Evolutionary conservation across 2,329 filamentous ascomycete genomes (phyloP).

Genomic region (Penicillium sp.): DNA sequence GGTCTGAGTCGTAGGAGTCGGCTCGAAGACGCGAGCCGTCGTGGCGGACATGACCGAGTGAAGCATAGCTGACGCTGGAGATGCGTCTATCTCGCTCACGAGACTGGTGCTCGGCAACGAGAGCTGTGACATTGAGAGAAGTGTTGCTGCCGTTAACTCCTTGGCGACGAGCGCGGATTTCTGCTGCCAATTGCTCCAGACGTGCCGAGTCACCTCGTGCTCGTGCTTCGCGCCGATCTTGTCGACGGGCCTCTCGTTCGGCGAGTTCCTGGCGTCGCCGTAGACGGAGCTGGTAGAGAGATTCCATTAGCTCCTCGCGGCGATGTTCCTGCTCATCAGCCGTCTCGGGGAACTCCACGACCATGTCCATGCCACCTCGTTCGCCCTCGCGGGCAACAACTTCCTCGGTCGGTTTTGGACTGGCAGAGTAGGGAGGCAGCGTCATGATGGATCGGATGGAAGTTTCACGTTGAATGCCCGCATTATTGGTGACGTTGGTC

Average conservation of each 20-base stretch:
- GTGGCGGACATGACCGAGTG: conserved; percentile 46
- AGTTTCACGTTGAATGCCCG: conserved; percentile 69
- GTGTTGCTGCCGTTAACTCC: conserved; percentile 38
- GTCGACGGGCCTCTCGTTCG: conserved; percentile 72
- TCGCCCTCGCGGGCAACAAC: conserved; percentile 87
- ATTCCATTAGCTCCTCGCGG: conserved; percentile 87
- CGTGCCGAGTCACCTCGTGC: conserved; percentile 64
- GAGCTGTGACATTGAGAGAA: conserved; percentile 31
- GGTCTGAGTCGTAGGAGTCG: conserved; percentile 46
- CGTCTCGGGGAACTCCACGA: conserved; percentile 78
- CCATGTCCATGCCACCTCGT: conserved; percentile 82
- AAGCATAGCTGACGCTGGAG: conserved; percentile 47
- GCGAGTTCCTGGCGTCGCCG: conserved; percentile 69
- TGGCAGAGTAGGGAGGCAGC: conserved; percentile 74
- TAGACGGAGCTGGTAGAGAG: conserved; percentile 80
- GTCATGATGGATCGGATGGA: conserved; percentile 94
- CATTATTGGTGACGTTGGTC: conserved; percentile 24
- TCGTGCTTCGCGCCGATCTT: conserved; percentile 66
- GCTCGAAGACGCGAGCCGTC: conserved; percentile 48
- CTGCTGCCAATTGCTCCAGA: conserved; percentile 60
- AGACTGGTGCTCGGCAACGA: conserved; percentile 44
- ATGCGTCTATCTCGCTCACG: conserved; percentile 44
- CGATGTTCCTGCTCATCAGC: conserved; percentile 71
- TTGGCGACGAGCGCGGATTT: conserved; percentile 42
- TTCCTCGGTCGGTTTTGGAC: conserved; percentile 69